A percentile compares a stretch with the other conserved stretches of the same genome.
Conservation (phyloP, 2,329 filamentous ascomycete genomes). For the Diplodia mutila region DNA sequence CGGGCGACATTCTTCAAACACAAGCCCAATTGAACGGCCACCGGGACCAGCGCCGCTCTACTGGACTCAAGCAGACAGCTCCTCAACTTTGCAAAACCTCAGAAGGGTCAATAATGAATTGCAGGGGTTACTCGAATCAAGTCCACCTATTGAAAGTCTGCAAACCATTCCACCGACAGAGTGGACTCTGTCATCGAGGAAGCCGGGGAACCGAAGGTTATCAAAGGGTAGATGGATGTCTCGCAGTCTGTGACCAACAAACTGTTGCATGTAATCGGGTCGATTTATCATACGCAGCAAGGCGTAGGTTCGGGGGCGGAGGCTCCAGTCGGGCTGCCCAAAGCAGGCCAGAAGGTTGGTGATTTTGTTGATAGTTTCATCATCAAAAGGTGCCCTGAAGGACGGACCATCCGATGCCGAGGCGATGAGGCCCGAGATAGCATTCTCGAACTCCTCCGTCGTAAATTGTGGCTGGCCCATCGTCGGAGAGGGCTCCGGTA, state of each 20-base stretch:
- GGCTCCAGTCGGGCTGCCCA: constrained; percentile 27
- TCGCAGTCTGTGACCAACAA: not conserved
- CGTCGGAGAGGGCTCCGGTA: not conserved
- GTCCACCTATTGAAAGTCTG: too few relatives aligned
- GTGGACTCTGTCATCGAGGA: constrained; percentile 31
- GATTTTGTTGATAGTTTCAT: not conserved
- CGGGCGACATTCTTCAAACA: too few relatives aligned
- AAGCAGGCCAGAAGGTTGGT: not conserved
- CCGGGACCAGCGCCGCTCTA: too few relatives aligned
- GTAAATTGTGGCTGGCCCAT: not conserved
- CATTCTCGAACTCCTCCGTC: not conserved
- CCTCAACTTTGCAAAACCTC: too few relatives aligned
- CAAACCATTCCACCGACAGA: too few relatives aligned
- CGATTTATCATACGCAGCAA: constrained; percentile 34
- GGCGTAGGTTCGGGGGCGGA: constrained; percentile 34
- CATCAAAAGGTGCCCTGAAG: not conserved
- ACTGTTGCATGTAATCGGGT: constrained; percentile 25
- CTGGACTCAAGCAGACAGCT: too few relatives aligned
- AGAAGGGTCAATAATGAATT: too few relatives aligned
- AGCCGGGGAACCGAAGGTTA: not conserved
- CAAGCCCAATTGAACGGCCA: too few relatives aligned
- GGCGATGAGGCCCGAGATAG: not conserved
- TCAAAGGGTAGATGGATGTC: not conserved
- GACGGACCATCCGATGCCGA: not conserved
- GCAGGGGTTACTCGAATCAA: too few relatives aligned